A percentile compares a stretch with the other conserved stretches of the same genome.
phyloP scores from a whole-genome alignment of 768 basidiomycete genomes.

The Pleurotus ostreatus region DNA sequence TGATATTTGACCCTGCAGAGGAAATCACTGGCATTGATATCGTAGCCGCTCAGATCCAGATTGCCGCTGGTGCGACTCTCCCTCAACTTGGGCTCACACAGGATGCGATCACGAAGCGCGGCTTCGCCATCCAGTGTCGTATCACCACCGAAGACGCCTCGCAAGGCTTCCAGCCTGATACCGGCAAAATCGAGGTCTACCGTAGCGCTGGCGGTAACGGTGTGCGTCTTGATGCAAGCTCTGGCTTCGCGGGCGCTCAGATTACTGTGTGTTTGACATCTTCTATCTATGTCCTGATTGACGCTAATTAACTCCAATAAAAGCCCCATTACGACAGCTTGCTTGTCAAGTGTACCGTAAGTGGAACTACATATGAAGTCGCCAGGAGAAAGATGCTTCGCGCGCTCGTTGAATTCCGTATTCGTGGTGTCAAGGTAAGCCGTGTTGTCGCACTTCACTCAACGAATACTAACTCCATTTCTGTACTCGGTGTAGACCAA shows the following conservation, averaged over 20 bases:
- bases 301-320: not conserved
- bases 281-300: not conserved
- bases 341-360: slow-evolving; percentile 93
- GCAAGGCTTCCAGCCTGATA: slow-evolving; percentile 93
- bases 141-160: slow-evolving; percentile 97
- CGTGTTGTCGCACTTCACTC: not conserved
- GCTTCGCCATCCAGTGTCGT: slow-evolving; percentile 98
- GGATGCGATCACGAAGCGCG: slow-evolving; percentile 92
- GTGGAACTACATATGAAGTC: slow-evolving; percentile 97
- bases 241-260: slow-evolving; percentile 98
- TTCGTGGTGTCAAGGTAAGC: slow-evolving; percentile 93
- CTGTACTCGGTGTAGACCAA: slow-evolving; percentile 63
- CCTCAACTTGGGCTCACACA: slow-evolving; percentile 94
- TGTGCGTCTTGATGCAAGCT: slow-evolving; percentile 93
- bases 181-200: slow-evolving; percentile 99
- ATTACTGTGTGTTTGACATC: slow-evolving; percentile 69
- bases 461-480: not conserved
- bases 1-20: slow-evolving; percentile 48
- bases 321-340: slow-evolving; percentile 98
- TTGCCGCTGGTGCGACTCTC: slow-evolving; percentile 96
- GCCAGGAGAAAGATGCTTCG: slow-evolving; percentile 99
- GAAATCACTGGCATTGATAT: slow-evolving; percentile 99
- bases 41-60: slow-evolving; percentile 98
- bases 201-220: slow-evolving; percentile 98
- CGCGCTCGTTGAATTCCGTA: slow-evolving; percentile 99